Evolutionary conservation across 176 grass and related monocot species (phyloP).

Genomic region (Cymbopogon citratus): DNA sequence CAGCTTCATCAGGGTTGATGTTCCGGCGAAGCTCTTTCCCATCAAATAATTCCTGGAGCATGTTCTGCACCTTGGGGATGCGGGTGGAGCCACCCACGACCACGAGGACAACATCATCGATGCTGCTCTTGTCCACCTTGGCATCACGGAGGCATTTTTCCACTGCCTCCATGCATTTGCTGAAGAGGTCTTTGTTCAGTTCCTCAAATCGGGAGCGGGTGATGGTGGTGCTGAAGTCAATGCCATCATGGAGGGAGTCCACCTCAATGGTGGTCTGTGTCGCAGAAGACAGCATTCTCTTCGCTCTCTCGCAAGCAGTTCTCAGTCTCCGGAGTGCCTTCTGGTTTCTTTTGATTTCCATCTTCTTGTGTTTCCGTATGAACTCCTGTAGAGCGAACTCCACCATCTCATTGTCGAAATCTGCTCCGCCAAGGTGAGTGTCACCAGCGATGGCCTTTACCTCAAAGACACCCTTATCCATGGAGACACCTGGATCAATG

Average conservation of each 20-base stretch:
- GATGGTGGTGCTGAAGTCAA: constrained; percentile 31
- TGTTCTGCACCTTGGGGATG: constrained; percentile 42
- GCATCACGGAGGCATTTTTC: too few relatives aligned
- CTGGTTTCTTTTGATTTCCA: constrained; percentile 27
- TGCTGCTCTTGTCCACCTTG: too few relatives aligned
- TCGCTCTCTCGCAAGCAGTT: constrained; percentile 52
- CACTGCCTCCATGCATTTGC: constrained; percentile 16
- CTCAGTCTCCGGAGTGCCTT: constrained; percentile 32
- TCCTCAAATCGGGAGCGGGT: constrained; percentile 39
- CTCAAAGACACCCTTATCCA: background rate
- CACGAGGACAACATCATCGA: background rate
- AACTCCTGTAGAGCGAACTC: constrained; percentile 44
- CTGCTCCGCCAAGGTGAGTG: constrained; percentile 26
- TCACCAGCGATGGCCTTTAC: constrained; percentile 35
- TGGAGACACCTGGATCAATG: background rate
- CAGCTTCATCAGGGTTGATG: constrained; percentile 58
- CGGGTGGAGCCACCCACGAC: constrained; percentile 50
- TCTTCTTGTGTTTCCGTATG: constrained; percentile 37
- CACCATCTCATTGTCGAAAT: constrained; percentile 47
- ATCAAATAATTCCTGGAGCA: constrained; percentile 40
- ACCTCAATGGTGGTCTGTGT: constrained; percentile 36
- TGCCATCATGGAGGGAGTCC: constrained; percentile 23
- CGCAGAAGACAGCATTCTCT: constrained; percentile 39
- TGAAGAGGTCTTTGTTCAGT: constrained; percentile 41
- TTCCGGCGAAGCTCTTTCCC: constrained; percentile 41